A percentile compares a stretch with the other conserved stretches of the same genome.
Conservation (phyloP, 495 filamentous ascomycete species). For the Mycothermus thermophilus region DNA sequence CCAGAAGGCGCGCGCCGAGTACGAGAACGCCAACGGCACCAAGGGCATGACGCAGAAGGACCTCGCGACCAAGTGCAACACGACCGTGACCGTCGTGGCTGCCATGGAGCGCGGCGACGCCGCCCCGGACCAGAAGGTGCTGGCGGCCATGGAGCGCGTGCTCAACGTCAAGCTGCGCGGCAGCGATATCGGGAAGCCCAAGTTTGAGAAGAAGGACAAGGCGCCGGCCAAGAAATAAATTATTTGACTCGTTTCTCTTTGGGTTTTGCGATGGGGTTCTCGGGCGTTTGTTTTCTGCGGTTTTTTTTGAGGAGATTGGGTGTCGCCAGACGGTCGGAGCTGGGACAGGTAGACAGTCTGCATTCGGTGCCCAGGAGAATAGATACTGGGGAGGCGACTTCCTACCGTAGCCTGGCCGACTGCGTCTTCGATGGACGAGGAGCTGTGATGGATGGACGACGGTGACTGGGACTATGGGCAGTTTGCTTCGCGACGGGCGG, state of each 20-base stretch:
- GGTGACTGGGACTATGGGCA: constrained; percentile 3
- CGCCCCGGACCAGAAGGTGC: constrained; percentile 71
- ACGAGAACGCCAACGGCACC: constrained; percentile 32
- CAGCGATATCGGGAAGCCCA: constrained; percentile 58
- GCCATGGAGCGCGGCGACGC: constrained; percentile 77
- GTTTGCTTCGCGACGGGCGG: constrained; percentile 2
- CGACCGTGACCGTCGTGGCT: constrained; percentile 61
- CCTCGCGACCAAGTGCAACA: constrained; percentile 87
- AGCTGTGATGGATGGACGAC: no score
- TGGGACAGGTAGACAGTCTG: no score
- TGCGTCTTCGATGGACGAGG: no score
- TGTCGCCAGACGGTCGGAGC: no score
- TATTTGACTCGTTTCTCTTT: not conserved
- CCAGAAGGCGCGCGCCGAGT: constrained; percentile 52
- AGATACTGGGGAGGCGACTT: no score
- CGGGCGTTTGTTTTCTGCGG: not conserved
- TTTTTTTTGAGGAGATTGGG: no score
- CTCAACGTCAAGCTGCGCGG: constrained; percentile 78
- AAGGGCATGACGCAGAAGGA: constrained; percentile 92
- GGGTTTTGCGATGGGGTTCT: not conserved
- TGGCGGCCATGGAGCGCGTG: constrained; percentile 65
- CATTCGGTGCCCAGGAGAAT: no score
- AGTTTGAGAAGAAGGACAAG: constrained; percentile 60
- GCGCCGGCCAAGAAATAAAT: constrained; percentile 26
- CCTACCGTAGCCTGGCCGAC: no score